Evolutionary conservation across 2,329 filamentous ascomycete genomes (phyloP).

Genomic region (Allantophomopsis cytisporea): DNA sequence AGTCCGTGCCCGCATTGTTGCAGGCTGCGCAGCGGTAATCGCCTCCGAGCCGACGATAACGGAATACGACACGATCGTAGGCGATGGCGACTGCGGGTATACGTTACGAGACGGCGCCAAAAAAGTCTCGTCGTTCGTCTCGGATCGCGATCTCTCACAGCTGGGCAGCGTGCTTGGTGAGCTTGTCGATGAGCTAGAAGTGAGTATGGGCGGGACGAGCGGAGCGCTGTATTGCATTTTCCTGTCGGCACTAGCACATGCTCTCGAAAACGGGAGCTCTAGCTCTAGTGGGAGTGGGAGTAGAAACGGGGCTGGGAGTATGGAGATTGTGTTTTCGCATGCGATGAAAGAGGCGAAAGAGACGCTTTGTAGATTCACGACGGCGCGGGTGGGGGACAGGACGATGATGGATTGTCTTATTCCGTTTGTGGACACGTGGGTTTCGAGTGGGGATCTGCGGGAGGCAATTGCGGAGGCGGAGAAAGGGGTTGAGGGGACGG

Average conservation of each 20-base stretch:
- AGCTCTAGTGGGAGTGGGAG: neutral
- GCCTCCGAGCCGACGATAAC: constrained; percentile 36
- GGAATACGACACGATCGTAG: constrained; percentile 28
- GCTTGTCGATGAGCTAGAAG: constrained; percentile 14
- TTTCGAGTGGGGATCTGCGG: constrained; percentile 25
- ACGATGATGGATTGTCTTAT: constrained; percentile 19
- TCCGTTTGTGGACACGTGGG: constrained; percentile 16
- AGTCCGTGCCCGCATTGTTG: constrained; percentile 6
- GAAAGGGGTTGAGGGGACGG: constrained; percentile 32
- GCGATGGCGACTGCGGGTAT: constrained; percentile 19
- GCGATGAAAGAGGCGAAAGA: constrained; percentile 10
- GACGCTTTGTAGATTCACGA: constrained; percentile 13
- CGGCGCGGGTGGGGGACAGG: constrained; percentile 15
- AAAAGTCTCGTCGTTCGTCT: neutral
- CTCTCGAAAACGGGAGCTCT: constrained; percentile 4
- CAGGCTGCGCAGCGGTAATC: constrained; percentile 23
- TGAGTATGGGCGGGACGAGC: constrained; percentile 19
- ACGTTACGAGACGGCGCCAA: constrained; percentile 14
- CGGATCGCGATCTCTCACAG: constrained; percentile 15
- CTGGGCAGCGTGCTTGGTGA: constrained; percentile 6
- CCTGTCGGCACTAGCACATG: constrained; percentile 10
- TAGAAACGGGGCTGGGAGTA: neutral
- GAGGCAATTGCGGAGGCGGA: constrained; percentile 31
- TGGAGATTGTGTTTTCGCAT: constrained; percentile 2
- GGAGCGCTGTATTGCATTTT: constrained; percentile 19